Base-by-base conservation (phyloP, 331 rosid species). In the Rhamnella rubrinervis region DNA sequence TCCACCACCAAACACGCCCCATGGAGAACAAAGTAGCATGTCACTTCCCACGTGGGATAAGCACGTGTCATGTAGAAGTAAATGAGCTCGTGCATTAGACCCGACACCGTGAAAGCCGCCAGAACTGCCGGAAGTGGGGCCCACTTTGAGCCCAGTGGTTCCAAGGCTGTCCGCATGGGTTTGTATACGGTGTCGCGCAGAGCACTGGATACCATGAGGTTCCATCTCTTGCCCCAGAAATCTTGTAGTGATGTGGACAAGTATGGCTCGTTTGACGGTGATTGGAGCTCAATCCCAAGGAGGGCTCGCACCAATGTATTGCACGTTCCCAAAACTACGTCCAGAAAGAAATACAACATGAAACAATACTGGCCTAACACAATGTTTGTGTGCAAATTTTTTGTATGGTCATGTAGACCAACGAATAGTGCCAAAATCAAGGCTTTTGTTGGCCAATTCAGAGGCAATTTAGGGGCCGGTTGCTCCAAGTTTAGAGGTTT, bases 181-280 rank as follows among this genome's bases (percentile, higher is more conserved):
- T 40, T 23, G 59, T 63, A 59, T 23, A 76, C 19, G 7, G 75
- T 51, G 51, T 41, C 61, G 6, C 76, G 80, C 73, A 80, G 39
- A 44, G 47, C 12, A 39, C 52, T 63, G 3, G 78, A 67, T 18
- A 67, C 77, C 76, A 59, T 41, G 28, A 72, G 55, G 64, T 80
- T 80, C 85, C 78, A 72, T 57, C 78, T 21, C 66, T 70, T 38
- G 13, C 81, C 81, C 85, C 78, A 80, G 51, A 80, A 80, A 41
- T 80, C 78, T 70, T 64, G 81, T 6, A 76, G 72, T 28, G 81
- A 80, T 2, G 75, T 75, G 1, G 84, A 52, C 9, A 80, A 52
- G 70, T 80, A 80, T 0, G 84, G 81, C 55, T 80, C 81, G 31
- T 80, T 7, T 0, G 75, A 80, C 35, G 84, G 81, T 10, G 14